Base-by-base conservation (phyloP, 352 stramenopile species). In the Pythium apleroticum region DNA sequence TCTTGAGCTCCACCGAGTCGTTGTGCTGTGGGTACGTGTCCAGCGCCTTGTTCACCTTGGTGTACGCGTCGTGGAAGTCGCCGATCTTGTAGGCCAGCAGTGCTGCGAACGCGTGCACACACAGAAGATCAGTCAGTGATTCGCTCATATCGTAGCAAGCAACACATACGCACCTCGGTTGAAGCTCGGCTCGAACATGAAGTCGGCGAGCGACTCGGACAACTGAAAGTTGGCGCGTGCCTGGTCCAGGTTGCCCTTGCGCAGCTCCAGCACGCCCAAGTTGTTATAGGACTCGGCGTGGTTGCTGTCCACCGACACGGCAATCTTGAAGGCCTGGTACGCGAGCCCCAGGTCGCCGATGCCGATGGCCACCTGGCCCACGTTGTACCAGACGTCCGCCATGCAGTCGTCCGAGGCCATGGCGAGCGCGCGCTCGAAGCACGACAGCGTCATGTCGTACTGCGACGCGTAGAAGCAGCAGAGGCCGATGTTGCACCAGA, bases 381-480 rank as follows among this genome's bases (percentile, higher is more conserved):
- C 79, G 72, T 98, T 98, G 80, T 97, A 98, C 94, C 93, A 98
- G 28, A 98, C 78, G 74, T 98, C 92, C 28, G 88, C 89, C 75
- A 96, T 93, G 57, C 77, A 86, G 60, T 97, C 90, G 74, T 98
- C 93, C 50, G 80, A 91, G 12, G 91, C 91, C 57, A 96, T 76
- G 12, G 73, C 63, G 4, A 98, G 82, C 24, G 94, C 93, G 25
- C 89, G 88, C 57, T 98, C 91, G 60, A 98, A 96, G 73, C 92
- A 98, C 54, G 86, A 91, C 17, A 98, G 83, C 49, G 91, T 96
- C 80, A 98, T 90, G 77, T 98, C 94, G 80, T 98, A 98, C 75
- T 98, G 85, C 22, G 85, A 84, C 15, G 91, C 89, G 80, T 98
- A 95, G 71, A 97, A 98, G 73, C 93, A 98, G 73, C 90, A 98